Base-by-base conservation (phyloP, 345 rosid genomes). In the Populus deltoides region DNA sequence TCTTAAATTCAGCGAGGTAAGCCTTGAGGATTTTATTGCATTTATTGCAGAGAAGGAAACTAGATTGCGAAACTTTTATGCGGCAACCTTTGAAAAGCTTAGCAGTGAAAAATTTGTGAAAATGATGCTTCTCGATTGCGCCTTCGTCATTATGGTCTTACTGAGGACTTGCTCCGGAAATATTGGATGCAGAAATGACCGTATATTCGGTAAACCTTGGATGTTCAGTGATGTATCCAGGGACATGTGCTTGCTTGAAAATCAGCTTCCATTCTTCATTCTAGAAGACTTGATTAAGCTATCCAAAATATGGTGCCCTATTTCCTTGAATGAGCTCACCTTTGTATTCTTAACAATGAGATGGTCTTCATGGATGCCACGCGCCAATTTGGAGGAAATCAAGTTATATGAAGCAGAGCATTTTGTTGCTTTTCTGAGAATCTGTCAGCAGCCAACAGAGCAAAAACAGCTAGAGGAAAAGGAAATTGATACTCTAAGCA, bases 241-340 rank as follows among this genome's bases (percentile, higher is more conserved):
- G 27, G 82, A 85, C 18, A 35, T 85, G 43, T 2, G 66, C 49
- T 38, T 77, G 72, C 63, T 82, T 0, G 86, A 85, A 73, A 85
- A 82, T 72, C 84, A 85, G 73, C 43, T 82, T 77, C 86, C 88
- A 6, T 74, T 75, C n/a, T 78, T 78, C 43, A 78, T 85, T 20
- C 70, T 82, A 24, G 62, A 53, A 3, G 88, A 80, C 8, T 27
- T 82, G 12, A 65, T 72, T 35, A 31, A 45, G 3, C 36, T 70
- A 22, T 73, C 79, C 68, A 27, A 79, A 8, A 72, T 45, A 11
- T 3, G 5, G 20, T 0, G 15, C 43, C 20, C 1, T 22, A 29
- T 7, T 11, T 29, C 35, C 41, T 33, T 66, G 70, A 24, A 4
- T 2, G 5, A 13, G 18, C 70, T 33, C 6, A 18, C 70, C 4